Evolutionary conservation across 2,329 filamentous ascomycete genomes (phyloP).

Genomic region (Claviceps citrina): DNA sequence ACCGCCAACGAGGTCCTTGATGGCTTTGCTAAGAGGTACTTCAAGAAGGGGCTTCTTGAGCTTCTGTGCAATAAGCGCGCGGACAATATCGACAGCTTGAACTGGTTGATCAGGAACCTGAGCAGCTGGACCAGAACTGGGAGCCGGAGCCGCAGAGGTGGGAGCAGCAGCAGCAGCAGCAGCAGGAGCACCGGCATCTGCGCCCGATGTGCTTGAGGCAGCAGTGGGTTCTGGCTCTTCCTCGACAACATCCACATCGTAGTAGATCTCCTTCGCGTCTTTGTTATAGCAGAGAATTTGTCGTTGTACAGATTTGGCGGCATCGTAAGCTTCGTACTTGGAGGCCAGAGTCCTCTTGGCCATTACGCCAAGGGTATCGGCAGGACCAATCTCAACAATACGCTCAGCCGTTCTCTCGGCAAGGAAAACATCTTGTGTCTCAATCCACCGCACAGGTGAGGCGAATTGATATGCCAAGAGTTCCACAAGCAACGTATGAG

Average conservation of each 20-base stretch:
- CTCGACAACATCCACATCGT: constrained; percentile 88
- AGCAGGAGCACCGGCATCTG: constrained; percentile 37
- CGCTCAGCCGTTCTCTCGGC: constrained; percentile 91
- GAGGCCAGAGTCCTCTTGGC: constrained; percentile 87
- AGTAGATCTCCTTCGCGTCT: constrained; percentile 98
- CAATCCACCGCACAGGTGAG: constrained; percentile 97
- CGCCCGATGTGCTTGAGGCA: constrained; percentile 30
- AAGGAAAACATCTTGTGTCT: constrained; percentile 98
- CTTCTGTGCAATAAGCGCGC: constrained; percentile 86
- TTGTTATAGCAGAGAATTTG: constrained; percentile 99
- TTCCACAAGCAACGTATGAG: constrained; percentile 95
- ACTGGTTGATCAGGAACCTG: constrained; percentile 77
- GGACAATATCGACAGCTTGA: constrained; percentile 75
- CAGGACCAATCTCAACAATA: constrained; percentile 93
- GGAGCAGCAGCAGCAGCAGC: constrained; percentile 36
- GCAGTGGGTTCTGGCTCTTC: constrained; percentile 61
- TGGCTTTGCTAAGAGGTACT: constrained; percentile 85
- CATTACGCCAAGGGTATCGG: constrained; percentile 95
- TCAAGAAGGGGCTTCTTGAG: constrained; percentile 86
- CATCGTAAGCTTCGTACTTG: constrained; percentile 98
- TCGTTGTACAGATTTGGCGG: constrained; percentile 85
- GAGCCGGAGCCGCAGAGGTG: constrained; percentile 41
- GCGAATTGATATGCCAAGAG: constrained; percentile 98
- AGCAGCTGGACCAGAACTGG: constrained; percentile 72
- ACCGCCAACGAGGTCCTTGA: constrained; percentile 97